Base-by-base conservation (phyloP, 192 early-diverging fungal species). In the Umbelopsis sp. region DNA sequence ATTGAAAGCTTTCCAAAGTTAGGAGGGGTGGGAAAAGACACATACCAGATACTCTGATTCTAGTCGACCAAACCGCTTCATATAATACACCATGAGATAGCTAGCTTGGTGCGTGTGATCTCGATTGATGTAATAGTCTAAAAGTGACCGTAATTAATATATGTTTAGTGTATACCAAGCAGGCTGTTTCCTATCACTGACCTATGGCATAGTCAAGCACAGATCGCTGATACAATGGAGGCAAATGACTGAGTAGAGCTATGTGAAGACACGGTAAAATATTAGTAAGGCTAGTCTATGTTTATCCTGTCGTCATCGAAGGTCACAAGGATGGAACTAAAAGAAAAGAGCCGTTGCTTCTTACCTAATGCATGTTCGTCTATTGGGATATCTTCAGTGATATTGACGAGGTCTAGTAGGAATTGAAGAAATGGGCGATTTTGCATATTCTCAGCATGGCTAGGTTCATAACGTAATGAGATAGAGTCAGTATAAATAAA, bases 181-280 rank as follows among this genome's bases (percentile, higher is more conserved):
- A 4, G 11, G 3, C 8, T 59, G 25, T 32, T 1, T 6, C 25
- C 14, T 11, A 11, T 4, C 26, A 26, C 29, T 11, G 12, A 62
- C 56, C 56, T 34, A 62, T 62, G 26, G 56, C 56, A 62, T 62
- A 62, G 31, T 62, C 56, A 32, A 62, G 26, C 31, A 62, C 56
- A 3, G 56, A 62, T 11, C 56, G 56, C 31, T 34, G 56, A 20
- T 62, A 62, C 31, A 62, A 5, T 62, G 56, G 56, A 0, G 56
- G 56, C 31, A 62, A 62, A 7, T 32, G 56, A n/a, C 31, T 31
- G 17, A 62, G 31, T 29, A 62, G 31, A 6, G 56, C 56, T 62
- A n/a, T n/a, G n/a, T n/a, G 25, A 3, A 17, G n/a, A 17, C 11
- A 2, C 1, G 47, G 47, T n/a, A 9, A 5, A 49, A 4, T 17